Percentiles rank a stretch among this genome's conserved stretches.
These are phyloP conservation scores for Polygonum aviculare DNA, from an alignment of 148 eudicot species.

Conservation along the genomic window DNA sequence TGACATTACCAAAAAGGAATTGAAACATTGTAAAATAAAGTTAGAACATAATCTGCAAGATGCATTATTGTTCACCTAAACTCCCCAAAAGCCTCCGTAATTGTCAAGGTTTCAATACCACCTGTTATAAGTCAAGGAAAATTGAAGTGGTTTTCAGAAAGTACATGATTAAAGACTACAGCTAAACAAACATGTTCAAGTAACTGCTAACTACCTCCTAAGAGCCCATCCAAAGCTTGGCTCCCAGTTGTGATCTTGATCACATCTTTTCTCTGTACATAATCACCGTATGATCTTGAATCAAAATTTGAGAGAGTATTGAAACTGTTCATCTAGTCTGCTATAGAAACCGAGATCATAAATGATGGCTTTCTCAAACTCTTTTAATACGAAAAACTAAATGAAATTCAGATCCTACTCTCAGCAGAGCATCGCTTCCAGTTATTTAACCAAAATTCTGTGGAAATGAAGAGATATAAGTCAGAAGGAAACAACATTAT, in stretches of 20 bases:
- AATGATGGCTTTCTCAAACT: neutral
- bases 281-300: too few relatives aligned
- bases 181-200: neutral
- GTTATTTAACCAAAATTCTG: conserved; percentile 94
- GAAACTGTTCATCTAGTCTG: neutral
- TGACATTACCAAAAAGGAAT: neutral
- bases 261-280: conserved; percentile 63
- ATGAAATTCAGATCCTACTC: conserved; percentile 35
- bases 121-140: conserved; percentile 26
- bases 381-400: neutral
- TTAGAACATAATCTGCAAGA: neutral
- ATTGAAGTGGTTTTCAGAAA: neutral
- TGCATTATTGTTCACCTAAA: conserved; percentile 46
- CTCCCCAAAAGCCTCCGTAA: conserved; percentile 95
- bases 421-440: conserved; percentile 91
- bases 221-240: conserved; percentile 74
- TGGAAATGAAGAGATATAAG: neutral
- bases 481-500: neutral
- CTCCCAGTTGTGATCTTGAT: conserved; percentile 89
- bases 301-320: neutral
- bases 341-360: neutral
- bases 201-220: conserved; percentile 46
- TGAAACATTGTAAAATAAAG: neutral
- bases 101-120: conserved; percentile 78
- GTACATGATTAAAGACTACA: neutral